Base-by-base conservation (phyloP, 2,329 filamentous ascomycete genomes). In the Trichoderma asperellum region DNA sequence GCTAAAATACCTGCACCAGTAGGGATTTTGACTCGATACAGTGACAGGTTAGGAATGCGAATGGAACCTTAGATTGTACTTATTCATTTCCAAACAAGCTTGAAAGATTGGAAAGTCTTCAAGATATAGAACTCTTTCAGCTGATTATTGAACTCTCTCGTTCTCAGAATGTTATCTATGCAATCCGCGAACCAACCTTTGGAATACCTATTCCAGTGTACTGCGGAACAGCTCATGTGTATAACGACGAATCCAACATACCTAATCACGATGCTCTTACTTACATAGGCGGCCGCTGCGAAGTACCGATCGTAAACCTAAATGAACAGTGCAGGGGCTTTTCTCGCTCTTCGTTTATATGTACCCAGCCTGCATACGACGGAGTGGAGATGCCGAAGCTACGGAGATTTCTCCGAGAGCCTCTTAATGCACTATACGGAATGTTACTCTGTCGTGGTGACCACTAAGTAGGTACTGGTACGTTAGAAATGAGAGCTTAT, bases 361-460 rank as follows among this genome's bases (percentile, higher is more conserved):
- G 47, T 49, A 49, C 16, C 40, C 27, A 35, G 16, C 11, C 14
- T 52, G 59, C n/a, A 34, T 40, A 27, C 43, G 11, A 52, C 43
- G 59, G 43, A 62, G 52, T 62, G 59, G 59, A 29, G 49, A 52
- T 62, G 43, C 43, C 59, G 59, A 52, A 37, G 29, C 43, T 62
- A 62, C 59, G 59, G 59, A 52, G 43, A 62, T 62, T 62, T 62
- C 59, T 21, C 59, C 40, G 24, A 27, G 59, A 62, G 43, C 21
- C 49, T 29, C n/a, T 52, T 52, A 52, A 62, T 52, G 59, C 59
- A 34, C 16, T 43, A 6, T n/a, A 27, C 59, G n/a, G 43, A 18
- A 35, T 18, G 27, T 35, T 24, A 62, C 40, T 18, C 32, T 21
- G 3, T 27, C 1, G 49, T 35, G 4, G 10, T 35, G 24, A n/a